Evolutionary conservation across 2,329 filamentous ascomycete genomes (phyloP).

Genomic region (Fusarium chuoi): DNA sequence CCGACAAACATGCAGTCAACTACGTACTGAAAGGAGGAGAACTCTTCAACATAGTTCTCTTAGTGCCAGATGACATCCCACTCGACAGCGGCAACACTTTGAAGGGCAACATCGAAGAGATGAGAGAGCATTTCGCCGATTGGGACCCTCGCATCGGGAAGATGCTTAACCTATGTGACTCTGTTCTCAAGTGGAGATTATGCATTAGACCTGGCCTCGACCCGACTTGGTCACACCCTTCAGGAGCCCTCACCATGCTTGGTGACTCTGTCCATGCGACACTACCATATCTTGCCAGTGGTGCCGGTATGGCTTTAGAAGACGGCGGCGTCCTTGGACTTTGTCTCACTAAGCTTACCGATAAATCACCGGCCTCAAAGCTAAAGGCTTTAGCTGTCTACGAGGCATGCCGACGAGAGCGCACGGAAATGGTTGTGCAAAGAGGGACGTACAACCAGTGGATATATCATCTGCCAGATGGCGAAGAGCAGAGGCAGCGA

Average conservation of each 20-base stretch:
- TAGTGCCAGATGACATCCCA: slow-evolving; percentile 1
- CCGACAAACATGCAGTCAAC: slow-evolving; percentile 60
- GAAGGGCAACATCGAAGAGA: slow-evolving; percentile 52
- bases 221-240: slow-evolving; percentile 64
- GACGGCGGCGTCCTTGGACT: neutral
- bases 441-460: slow-evolving; percentile 70
- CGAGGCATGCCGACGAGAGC: neutral
- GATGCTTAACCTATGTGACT: slow-evolving; percentile 65
- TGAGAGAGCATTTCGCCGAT: slow-evolving; percentile 60
- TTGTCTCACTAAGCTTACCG: neutral
- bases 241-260: slow-evolving; percentile 43
- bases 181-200: slow-evolving; percentile 69
- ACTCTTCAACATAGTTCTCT: slow-evolving; percentile 3
- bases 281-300: neutral
- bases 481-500: slow-evolving; percentile 63
- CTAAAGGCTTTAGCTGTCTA: neutral
- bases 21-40: slow-evolving; percentile 55
- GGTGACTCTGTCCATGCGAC: neutral
- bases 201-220: slow-evolving; percentile 64
- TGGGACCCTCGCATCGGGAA: slow-evolving; percentile 70
- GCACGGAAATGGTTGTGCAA: slow-evolving; percentile 69
- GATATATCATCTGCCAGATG: slow-evolving; percentile 70
- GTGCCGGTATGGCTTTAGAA: neutral
- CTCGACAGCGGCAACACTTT: neutral
- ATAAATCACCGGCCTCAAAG: neutral